Conservation (phyloP, 306 rosid species). For the Hippophae rhamnoides region DNA sequence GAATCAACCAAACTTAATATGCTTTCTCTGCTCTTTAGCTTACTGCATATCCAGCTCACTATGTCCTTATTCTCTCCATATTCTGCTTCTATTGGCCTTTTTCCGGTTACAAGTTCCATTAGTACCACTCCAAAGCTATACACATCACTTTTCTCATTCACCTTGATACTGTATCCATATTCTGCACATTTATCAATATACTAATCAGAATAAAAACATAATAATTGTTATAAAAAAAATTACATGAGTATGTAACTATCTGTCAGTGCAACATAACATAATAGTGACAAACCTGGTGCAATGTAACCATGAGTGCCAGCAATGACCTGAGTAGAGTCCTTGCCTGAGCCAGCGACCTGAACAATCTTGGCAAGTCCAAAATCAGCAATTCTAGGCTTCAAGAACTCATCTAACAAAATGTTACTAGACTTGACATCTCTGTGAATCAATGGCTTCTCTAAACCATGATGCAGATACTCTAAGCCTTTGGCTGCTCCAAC, state of each 20-base stretch:
- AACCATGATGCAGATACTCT: constrained; percentile 83
- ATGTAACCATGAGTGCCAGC: constrained; percentile 94
- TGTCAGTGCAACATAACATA: no score
- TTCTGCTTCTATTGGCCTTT: constrained; percentile 63
- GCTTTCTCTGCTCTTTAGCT: constrained; percentile 39
- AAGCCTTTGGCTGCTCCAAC: constrained; percentile 87
- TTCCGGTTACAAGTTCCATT: constrained; percentile 77
- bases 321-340: constrained; percentile 62
- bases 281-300: constrained; percentile 65
- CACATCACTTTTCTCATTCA: constrained; percentile 87
- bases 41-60: constrained; percentile 60
- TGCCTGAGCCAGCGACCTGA: constrained; percentile 25
- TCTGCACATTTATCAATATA: constrained; percentile 36
- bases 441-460: constrained; percentile 70
- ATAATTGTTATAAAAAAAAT: no score
- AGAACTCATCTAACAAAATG: constrained; percentile 69
- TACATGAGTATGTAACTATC: no score
- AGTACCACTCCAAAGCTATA: constrained; percentile 90
- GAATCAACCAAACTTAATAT: constrained; percentile 44
- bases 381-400: constrained; percentile 90
- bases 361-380: constrained; percentile 85
- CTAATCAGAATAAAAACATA: neutral
- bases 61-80: constrained; percentile 76
- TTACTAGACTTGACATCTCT: constrained; percentile 90
- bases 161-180: constrained; percentile 71